Evolutionary conservation across 1,139 yeast genomes (phyloP), one percentile per base, ranked within the genome.

Genomic region (Zygotorulaspora mrakii): DNA sequence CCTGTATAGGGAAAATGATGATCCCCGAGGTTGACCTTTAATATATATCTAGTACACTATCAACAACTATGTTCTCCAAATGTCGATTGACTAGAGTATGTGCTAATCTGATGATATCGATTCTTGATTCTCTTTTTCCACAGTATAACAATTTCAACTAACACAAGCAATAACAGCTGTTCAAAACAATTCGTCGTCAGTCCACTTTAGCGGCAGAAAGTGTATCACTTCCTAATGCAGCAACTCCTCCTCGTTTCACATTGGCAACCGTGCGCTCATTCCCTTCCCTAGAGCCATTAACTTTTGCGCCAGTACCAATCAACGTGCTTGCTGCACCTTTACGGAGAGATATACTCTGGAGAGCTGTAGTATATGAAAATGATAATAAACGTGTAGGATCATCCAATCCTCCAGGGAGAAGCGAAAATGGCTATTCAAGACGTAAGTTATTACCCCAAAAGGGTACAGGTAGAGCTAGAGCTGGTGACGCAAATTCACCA

Each of bases 401-500:
- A 0, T 81, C 88, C 2, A 82, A 82, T 59, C 94, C 91, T 25
- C 80, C 84, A 31, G 84, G 91, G 43, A 82, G 95, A 64, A 77
- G 86, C 32, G 94, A 87, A 55, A 83, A 83, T 67, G 89, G 91
- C 42, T 89, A 77, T 64, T 84, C 95, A 18, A 77, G 94, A 63
- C 75, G 77, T 58, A 91, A 91, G 63, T 71, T 91, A 52, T 73
- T 79, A 40, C 87, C 88, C 17, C 98, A 91, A 66, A 91, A 91
- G 67, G 97, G 98, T 49, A 69, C 88, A 12, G 99, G 99, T 65
- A 74, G 76, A 48, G 99, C 99, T 42, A 82, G 99, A 71, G 82
- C 79, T 45, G 99, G 98, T 69, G 96, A 88, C 66, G 88, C 87
- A 45, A 91, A 91, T 55, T 86, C 96, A 16, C 98, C 98, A 32